Evolutionary conservation across 2,329 filamentous ascomycete species (phyloP).

Genomic region (Aspergillus proliferans): DNA sequence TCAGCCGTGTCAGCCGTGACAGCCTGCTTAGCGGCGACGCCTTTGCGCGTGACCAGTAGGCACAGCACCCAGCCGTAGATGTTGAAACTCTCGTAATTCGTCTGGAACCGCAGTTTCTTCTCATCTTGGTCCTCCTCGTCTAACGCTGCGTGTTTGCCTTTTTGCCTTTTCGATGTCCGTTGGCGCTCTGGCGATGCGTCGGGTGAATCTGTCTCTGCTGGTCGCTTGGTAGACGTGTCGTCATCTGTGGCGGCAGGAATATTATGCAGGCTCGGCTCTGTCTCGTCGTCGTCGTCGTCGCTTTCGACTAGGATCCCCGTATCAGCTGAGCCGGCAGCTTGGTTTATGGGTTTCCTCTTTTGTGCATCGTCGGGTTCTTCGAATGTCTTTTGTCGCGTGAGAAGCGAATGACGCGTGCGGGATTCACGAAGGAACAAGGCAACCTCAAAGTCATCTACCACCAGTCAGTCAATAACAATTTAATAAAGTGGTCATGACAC

Average conservation of each 20-base stretch:
- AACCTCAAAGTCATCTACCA: slow-evolving; percentile 84
- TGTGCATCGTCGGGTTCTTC: slow-evolving; percentile 45
- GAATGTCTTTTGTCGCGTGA: slow-evolving; percentile 79
- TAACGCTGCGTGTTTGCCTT: slow-evolving; percentile 28
- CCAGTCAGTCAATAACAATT: background rate
- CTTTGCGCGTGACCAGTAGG: slow-evolving; percentile 73
- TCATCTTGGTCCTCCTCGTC: slow-evolving; percentile 47
- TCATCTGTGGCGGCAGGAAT: slow-evolving; percentile 45
- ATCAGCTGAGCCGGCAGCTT: slow-evolving; percentile 15
- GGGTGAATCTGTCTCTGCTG: slow-evolving; percentile 11
- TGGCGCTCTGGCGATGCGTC: background rate
- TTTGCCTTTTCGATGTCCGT: slow-evolving; percentile 25
- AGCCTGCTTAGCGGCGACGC: slow-evolving; percentile 37
- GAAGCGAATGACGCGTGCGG: slow-evolving; percentile 73
- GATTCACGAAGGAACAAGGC: slow-evolving; percentile 89
- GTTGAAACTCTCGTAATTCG: slow-evolving; percentile 88
- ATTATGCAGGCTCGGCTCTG: slow-evolving; percentile 46
- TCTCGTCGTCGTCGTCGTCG: slow-evolving; percentile 44
- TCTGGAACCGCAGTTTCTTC: slow-evolving; percentile 82
- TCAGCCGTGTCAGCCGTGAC: slow-evolving; percentile 29
- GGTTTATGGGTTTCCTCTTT: background rate
- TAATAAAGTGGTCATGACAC: too few species aligned
- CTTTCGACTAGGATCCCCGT: slow-evolving; percentile 52
- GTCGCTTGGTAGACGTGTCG: slow-evolving; percentile 5
- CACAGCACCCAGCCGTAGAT: slow-evolving; percentile 93